phyloP scores from a whole-genome alignment of 352 stramenopile species.

The Pythium plurisporium region DNA sequence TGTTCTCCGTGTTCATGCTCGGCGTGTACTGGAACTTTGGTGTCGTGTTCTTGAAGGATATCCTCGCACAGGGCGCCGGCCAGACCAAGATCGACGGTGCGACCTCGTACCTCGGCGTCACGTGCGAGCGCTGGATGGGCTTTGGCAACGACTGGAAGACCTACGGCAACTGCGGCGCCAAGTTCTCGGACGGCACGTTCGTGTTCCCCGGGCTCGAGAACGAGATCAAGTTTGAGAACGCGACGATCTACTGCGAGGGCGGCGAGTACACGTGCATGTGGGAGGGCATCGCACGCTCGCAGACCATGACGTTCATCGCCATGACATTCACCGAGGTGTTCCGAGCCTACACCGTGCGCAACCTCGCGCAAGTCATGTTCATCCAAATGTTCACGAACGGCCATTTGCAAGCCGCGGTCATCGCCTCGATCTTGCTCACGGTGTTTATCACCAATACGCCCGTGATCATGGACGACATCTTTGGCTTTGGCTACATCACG shows the following conservation, averaged over 20 bases:
- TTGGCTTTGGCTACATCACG: slow-evolving; percentile 63
- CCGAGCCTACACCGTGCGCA: slow-evolving; percentile 71
- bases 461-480: slow-evolving; percentile 57
- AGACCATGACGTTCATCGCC: slow-evolving; percentile 74
- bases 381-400: slow-evolving; percentile 60
- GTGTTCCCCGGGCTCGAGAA: slow-evolving; percentile 43
- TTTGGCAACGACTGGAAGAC: slow-evolving; percentile 33
- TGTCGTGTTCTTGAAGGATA: slow-evolving; percentile 39
- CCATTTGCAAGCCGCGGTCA: slow-evolving; percentile 52
- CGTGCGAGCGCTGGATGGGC: slow-evolving; percentile 50
- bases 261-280: slow-evolving; percentile 58
- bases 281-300: slow-evolving; percentile 48
- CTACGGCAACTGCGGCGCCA: slow-evolving; percentile 53
- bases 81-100: slow-evolving; percentile 32
- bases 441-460: slow-evolving; percentile 49
- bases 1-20: slow-evolving; percentile 45
- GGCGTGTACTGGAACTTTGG: slow-evolving; percentile 78
- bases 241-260: slow-evolving; percentile 44
- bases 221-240: slow-evolving; percentile 31
- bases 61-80: slow-evolving; percentile 43
- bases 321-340: slow-evolving; percentile 72
- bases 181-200: slow-evolving; percentile 35
- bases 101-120: slow-evolving; percentile 58
- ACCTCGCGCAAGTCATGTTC: slow-evolving; percentile 64
- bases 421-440: slow-evolving; percentile 51